phyloP scores from a whole-genome alignment of 2,329 filamentous ascomycete genomes.

The Xylariaceae sp. region DNA sequence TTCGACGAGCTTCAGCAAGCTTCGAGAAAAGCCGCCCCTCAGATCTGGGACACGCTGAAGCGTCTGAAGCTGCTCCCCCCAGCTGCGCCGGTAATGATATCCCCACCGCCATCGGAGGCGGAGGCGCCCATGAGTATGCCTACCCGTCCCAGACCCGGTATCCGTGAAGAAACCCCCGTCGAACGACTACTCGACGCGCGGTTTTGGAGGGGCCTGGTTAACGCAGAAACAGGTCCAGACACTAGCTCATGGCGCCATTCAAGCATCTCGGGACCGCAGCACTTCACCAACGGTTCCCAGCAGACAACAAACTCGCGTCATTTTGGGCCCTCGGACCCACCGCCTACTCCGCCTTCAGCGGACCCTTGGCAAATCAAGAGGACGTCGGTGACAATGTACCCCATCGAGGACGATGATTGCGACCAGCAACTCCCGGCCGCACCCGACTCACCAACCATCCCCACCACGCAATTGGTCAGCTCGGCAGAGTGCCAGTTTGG shows the following conservation, averaged over 20 bases:
- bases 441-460: conserved; percentile 32
- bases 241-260: conserved; percentile 19
- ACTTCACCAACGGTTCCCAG: conserved; percentile 20
- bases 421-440: conserved; percentile 24
- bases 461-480: conserved; percentile 25
- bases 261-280: conserved; percentile 10
- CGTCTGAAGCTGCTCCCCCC: conserved; percentile 46
- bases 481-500: conserved; percentile 14
- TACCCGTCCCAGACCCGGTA: conserved; percentile 20
- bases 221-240: conserved; percentile 25
- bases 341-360: conserved; percentile 36
- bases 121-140: conserved; percentile 23
- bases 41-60: conserved; percentile 47
- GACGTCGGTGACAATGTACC: conserved; percentile 20
- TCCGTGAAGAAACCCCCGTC: conserved; percentile 22
- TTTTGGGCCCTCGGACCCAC: conserved; percentile 27
- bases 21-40: conserved; percentile 45
- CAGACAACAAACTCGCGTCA: conserved; percentile 26
- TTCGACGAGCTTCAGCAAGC: conserved; percentile 45
- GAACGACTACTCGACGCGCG: conserved; percentile 25
- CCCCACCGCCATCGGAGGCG: conserved; percentile 19
- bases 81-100: conserved; percentile 12
- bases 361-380: conserved; percentile 41
- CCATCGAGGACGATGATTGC: conserved; percentile 20
- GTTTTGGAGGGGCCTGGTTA: conserved; percentile 23